A percentile compares a stretch with the other conserved stretches of the same genome.
These are phyloP conservation scores for Imleria badia DNA, from an alignment of 768 basidiomycete genomes.

Conservation along the genomic window DNA sequence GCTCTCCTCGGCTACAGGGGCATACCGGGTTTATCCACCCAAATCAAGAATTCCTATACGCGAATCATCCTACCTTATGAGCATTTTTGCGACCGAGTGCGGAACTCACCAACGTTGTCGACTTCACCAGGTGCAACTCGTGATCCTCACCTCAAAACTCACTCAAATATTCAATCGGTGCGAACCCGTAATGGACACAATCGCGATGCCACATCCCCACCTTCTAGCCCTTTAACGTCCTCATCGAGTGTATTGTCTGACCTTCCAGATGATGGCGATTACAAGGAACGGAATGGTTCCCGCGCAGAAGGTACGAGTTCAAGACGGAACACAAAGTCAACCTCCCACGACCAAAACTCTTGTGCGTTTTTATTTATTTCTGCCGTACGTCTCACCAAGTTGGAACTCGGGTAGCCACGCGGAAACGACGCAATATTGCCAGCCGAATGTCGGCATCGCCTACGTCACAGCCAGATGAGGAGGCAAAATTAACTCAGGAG, in stretches of 20 bases:
- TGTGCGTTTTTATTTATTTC: constrained; percentile 29
- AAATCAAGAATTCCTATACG: constrained; percentile 87
- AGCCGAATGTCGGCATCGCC: constrained; percentile 27
- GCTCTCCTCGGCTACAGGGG: constrained; percentile 80
- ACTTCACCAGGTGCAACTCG: constrained; percentile 39
- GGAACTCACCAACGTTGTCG: constrained; percentile 56
- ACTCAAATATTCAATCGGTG: constrained; percentile 45
- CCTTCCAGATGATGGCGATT: constrained; percentile 73
- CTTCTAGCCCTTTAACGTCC: constrained; percentile 73
- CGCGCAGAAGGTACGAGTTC: constrained; percentile 41
- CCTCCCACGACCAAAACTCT: constrained; percentile 49
- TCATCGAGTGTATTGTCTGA: constrained; percentile 80
- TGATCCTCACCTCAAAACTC: constrained; percentile 55
- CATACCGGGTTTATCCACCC: constrained; percentile 77
- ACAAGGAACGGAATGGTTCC: constrained; percentile 50
- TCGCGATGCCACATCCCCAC: constrained; percentile 54
- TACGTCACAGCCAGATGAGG: constrained; percentile 32
- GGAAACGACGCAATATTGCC: constrained; percentile 23
- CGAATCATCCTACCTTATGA: constrained; percentile 97
- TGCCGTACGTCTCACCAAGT: constrained; percentile 10
- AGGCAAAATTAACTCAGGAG: constrained; percentile 50
- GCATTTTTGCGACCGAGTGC: constrained; percentile 76
- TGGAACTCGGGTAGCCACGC: constrained; percentile 33
- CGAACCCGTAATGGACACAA: constrained; percentile 39
- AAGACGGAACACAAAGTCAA: constrained; percentile 52